Evolutionary conservation across 768 basidiomycete genomes (phyloP).

Genomic region (Calocybe cyanea): DNA sequence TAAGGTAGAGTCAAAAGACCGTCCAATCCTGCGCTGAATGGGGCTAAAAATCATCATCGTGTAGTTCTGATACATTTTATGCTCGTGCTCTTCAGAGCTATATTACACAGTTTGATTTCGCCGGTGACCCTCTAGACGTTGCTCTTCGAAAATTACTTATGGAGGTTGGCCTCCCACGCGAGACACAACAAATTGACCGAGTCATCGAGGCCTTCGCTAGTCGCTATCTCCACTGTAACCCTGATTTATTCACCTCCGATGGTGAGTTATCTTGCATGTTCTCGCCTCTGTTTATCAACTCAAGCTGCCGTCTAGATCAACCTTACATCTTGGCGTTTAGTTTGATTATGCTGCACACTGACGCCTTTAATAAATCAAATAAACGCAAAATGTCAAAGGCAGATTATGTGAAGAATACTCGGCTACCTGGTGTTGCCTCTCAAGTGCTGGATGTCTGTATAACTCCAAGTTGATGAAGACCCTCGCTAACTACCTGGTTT

Average conservation of each 20-base stretch:
- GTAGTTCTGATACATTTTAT: slow-evolving; percentile 72
- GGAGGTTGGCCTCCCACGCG: slow-evolving; percentile 87
- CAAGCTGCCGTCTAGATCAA: slow-evolving; percentile 53
- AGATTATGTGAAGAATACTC: slow-evolving; percentile 92
- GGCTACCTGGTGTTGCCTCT: slow-evolving; percentile 75
- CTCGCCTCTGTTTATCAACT: slow-evolving; percentile 1
- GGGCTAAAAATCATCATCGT: neutral
- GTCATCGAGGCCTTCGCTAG: slow-evolving; percentile 94
- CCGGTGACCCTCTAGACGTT: slow-evolving; percentile 80
- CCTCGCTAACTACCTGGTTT: neutral
- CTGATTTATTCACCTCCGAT: slow-evolving; percentile 69
- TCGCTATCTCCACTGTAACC: slow-evolving; percentile 82
- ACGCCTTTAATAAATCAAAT: slow-evolving; percentile 97
- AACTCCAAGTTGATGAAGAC: neutral
- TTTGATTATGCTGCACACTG: slow-evolving; percentile 97
- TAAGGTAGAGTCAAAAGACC: slow-evolving; percentile 51
- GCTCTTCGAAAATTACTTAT: slow-evolving; percentile 87
- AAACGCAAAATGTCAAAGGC: slow-evolving; percentile 96
- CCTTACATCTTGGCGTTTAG: slow-evolving; percentile 97
- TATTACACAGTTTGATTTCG: slow-evolving; percentile 75
- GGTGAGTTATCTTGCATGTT: slow-evolving; percentile 41
- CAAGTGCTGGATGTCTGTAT: slow-evolving; percentile 77
- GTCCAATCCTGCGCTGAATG: neutral
- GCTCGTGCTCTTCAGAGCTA: slow-evolving; percentile 64
- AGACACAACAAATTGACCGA: slow-evolving; percentile 98